Base-by-base conservation (phyloP, 371 early-diverging fungal species). In the Actinomucor elegans region DNA sequence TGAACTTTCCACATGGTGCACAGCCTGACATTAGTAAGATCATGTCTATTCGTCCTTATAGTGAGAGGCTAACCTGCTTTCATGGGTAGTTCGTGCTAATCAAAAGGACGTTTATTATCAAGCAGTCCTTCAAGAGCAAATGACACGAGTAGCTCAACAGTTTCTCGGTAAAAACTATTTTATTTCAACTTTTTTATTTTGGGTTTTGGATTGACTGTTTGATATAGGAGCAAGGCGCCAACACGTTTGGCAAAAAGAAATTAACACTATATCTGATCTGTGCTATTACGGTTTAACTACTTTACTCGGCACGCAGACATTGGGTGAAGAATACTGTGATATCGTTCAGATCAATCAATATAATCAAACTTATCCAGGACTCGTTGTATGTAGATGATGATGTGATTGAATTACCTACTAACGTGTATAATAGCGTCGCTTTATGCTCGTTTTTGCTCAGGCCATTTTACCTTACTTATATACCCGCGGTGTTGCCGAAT, bases 271-370 rank as follows among this genome's bases (percentile, higher is more conserved):
- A 8, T 74, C 90, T n/a, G 78, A 85, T 46, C 55, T 84, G 28
- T 65, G 82, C 40, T 94, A 94, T 64, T 83, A 87, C 53, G 80
- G 78, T 0, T 62, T 92, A 46, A 92, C 93, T 2, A 91, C 91
- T 0, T 64, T 83, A 12, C 65, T 81, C 8, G 96, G 94, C 1
- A 80, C 85, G 5, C 93, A 90, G 59, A 94, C 96, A 0, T 63
- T 96, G 26, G 96, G 96, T 23, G 95, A 96, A 59, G 97, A 94
- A 64, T 94, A 94, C 61, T 94, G 94, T 60, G 94, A 92, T 56
- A 84, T 94, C 28, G 69, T 90, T 52, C 94, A 89, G 55, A 67
- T 85, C 33, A 77, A 70, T 41, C 62, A 69, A 29, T 59, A 60
- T 1, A 56, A 72, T 2, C 66, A 75, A 17, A 73, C 80, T 3